Evolutionary conservation across 2,329 filamentous ascomycete genomes (phyloP), one percentile per base, ranked within the genome.

Genomic region (Emergomyces orientalis): DNA sequence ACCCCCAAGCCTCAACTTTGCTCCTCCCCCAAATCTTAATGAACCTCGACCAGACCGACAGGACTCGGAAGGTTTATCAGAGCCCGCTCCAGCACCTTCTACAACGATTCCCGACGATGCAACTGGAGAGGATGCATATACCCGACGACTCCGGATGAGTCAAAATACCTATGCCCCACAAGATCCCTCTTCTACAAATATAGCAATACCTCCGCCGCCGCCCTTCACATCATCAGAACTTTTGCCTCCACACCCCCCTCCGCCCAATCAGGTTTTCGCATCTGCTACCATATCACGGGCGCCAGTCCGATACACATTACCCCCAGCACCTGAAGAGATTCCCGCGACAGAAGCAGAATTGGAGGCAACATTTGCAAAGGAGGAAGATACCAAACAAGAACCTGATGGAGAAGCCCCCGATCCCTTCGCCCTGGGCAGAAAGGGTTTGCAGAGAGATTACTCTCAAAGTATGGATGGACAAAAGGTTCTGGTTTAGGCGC

Each of bases 391-490:
- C 17, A 65, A 71, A 59, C 62, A 76, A 49, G 71, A 77, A 32
- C 70, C 74, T 41, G 69, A 70, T 25, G 71, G 68, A 19, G 73
- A 74, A 59, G 71, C 74, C 25, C 75, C 80, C 84, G 84, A 45
- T 87, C 87, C 51, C 84, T 79, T 63, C 85, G 87, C 2, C 91
- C 91, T 0, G 90, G 91, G 19, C 89, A 96, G 74, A 84, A 86
- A 67, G 89, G 88, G 60, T 96, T 96, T 74, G 94, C 91, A 0
- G 85, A 91, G 67, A 88, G 91, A 41, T 84, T 97, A 62, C 91
- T 99, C 86, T 84, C 86, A 65, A 97, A 97, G 73, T 94, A 96
- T 77, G 94, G 94, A 62, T 97, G 92, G 90, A 88, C 86, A 43
- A 88, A 92, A 71, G 94, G 94, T 30, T 84, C 88, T 65, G 94